A percentile compares a stretch with the other conserved stretches of the same genome.
Evolutionary conservation across 495 filamentous ascomycete species (phyloP).

Genomic region (Cercophora scortea): DNA sequence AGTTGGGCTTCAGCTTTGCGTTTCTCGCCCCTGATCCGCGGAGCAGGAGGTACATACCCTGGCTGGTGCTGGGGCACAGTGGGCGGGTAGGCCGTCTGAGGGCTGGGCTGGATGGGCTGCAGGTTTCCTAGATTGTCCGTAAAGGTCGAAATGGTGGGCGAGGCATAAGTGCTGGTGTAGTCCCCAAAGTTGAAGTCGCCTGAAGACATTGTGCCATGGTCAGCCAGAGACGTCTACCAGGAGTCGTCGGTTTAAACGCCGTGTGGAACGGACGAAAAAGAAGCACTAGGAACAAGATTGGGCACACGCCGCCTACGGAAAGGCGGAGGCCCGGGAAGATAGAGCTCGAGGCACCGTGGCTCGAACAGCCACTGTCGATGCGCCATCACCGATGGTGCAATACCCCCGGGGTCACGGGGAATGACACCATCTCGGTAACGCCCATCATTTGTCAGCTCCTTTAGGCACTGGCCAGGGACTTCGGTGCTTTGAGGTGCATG

Average conservation of each 20-base stretch:
- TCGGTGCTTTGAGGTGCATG: slow-evolving; percentile 14
- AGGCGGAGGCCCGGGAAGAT: slow-evolving; percentile 22
- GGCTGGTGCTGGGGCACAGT: slow-evolving; percentile 30
- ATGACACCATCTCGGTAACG: slow-evolving; percentile 30
- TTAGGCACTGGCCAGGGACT: slow-evolving; percentile 13
- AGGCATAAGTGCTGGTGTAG: slow-evolving; percentile 36
- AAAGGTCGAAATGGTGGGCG: slow-evolving; percentile 37
- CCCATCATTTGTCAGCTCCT: slow-evolving; percentile 30
- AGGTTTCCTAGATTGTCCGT: slow-evolving; percentile 34
- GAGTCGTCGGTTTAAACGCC: not conserved
- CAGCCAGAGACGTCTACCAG: slow-evolving; percentile 6
- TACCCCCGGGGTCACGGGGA: slow-evolving; percentile 29
- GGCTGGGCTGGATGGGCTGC: slow-evolving; percentile 41
- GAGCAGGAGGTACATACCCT: slow-evolving; percentile 27
- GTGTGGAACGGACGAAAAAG: slow-evolving; percentile 7
- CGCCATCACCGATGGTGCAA: slow-evolving; percentile 30
- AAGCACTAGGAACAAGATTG: slow-evolving; percentile 5
- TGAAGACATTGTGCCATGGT: slow-evolving; percentile 42
- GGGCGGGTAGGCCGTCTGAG: slow-evolving; percentile 28
- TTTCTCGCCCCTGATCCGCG: slow-evolving; percentile 27
- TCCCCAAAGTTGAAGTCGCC: slow-evolving; percentile 42
- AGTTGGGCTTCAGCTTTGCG: slow-evolving; percentile 38
- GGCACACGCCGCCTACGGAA: slow-evolving; percentile 17
- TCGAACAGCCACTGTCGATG: slow-evolving; percentile 19
- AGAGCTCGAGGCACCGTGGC: slow-evolving; percentile 9